Conservation (phyloP, 345 rosid genomes). For the Dipteronia sinensis region DNA sequence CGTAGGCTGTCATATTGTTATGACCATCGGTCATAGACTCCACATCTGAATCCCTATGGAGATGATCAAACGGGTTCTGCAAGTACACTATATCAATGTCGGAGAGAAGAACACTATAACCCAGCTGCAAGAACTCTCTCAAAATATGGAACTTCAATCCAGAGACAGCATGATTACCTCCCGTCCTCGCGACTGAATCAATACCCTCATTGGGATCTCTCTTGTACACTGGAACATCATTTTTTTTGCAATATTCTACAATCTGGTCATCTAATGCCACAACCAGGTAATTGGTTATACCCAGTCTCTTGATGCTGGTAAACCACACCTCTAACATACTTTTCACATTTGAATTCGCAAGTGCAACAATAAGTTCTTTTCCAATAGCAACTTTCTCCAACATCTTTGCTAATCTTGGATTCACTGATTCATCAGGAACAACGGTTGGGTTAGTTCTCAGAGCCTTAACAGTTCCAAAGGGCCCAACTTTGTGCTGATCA, state of each 20-base stretch:
- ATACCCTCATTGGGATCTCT: constrained; percentile 76
- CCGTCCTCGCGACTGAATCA: constrained; percentile 69
- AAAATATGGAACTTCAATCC: constrained; percentile 88
- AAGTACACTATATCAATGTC: constrained; percentile 86
- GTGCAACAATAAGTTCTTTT: constrained; percentile 84
- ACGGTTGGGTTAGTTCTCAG: constrained; percentile 73
- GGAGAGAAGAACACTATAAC: constrained; percentile 91
- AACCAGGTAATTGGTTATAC: constrained; percentile 75
- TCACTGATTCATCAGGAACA: constrained; percentile 68
- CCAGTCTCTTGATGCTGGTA: constrained; percentile 74
- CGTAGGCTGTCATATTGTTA: constrained; percentile 79
- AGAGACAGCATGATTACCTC: constrained; percentile 95
- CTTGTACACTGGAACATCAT: constrained; percentile 75
- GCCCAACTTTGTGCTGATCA: constrained; percentile 75
- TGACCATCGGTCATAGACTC: constrained; percentile 98
- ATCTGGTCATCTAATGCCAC: constrained; percentile 77
- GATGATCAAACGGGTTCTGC: constrained; percentile 86
- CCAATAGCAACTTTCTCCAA: constrained; percentile 58
- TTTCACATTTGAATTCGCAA: constrained; percentile 87
- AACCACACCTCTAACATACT: constrained; percentile 80
- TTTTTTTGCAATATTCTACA: constrained; percentile 71
- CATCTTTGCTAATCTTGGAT: constrained; percentile 75
- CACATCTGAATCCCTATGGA: constrained; percentile 86
- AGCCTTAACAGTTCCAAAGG: constrained; percentile 89
- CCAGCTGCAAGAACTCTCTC: constrained; percentile 94